phyloP scores from a whole-genome alignment of 805 yeast genomes.

The Candida insectorum region DNA sequence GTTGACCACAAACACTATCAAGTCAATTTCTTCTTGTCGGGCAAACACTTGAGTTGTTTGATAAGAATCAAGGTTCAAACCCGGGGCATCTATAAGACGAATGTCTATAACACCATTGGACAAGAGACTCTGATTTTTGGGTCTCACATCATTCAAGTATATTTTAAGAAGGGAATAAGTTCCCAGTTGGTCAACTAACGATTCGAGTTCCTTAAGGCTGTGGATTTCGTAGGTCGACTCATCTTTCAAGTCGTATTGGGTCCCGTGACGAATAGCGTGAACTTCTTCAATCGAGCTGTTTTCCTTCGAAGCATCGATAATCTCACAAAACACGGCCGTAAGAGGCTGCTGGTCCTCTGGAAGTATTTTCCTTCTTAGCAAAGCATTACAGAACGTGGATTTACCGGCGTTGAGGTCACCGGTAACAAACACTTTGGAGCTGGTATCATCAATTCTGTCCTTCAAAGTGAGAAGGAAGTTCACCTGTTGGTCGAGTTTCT shows the following conservation, averaged over 20 bases:
- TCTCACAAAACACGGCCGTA: constrained; percentile 94
- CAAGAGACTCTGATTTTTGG: constrained; percentile 64
- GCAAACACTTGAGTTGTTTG: constrained; percentile 95
- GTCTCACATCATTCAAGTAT: constrained; percentile 74
- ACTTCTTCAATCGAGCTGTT: constrained; percentile 82
- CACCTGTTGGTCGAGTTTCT: constrained; percentile 60
- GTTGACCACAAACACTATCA: constrained; percentile 92
- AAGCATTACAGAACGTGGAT: constrained; percentile 90
- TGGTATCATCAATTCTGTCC: constrained; percentile 84
- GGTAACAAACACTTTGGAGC: constrained; percentile 91
- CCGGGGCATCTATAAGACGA: constrained; percentile 94
- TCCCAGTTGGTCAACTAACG: constrained; percentile 72
- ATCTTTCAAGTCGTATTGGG: constrained; percentile 50
- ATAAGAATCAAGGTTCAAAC: constrained; percentile 86
- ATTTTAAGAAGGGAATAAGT: constrained; percentile 71
- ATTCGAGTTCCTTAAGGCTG: constrained; percentile 54
- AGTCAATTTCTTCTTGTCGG: constrained; percentile 94
- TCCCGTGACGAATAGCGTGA: constrained; percentile 75
- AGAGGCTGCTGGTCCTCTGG: constrained; percentile 99
- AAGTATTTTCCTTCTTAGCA: constrained; percentile 68
- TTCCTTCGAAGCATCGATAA: constrained; percentile 69
- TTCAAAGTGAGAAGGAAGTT: constrained; percentile 69
- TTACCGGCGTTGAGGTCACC: constrained; percentile 98
- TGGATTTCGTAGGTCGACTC: constrained; percentile 62
- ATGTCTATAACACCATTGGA: constrained; percentile 91